Percentiles rank a stretch among this genome's conserved stretches.
Evolutionary conservation across 192 early-diverging fungal species (phyloP).

Genomic region (Gigaspora rosea): DNA sequence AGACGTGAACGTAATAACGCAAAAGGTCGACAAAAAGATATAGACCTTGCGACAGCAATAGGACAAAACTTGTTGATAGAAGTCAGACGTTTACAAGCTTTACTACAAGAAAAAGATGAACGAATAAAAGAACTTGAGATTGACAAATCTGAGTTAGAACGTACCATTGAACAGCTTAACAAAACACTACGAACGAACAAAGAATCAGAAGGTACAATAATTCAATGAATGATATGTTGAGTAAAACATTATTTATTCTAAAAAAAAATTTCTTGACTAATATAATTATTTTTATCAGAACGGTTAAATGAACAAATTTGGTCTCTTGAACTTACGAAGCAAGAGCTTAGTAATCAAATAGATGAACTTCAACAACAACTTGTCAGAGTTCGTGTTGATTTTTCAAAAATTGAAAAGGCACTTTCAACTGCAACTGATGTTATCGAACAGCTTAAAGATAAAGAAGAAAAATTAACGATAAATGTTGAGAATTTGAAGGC

Average conservation of each 20-base stretch:
- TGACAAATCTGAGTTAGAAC: slow-evolving; percentile 56
- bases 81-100: slow-evolving; percentile 45
- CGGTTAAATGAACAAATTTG: slow-evolving; percentile 57
- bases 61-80: slow-evolving; percentile 47
- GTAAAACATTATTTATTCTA: not conserved
- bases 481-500: slow-evolving; percentile 52
- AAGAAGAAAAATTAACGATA: slow-evolving; percentile 51
- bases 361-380: slow-evolving; percentile 50
- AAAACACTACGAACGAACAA: slow-evolving; percentile 56
- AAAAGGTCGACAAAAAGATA: slow-evolving; percentile 41
- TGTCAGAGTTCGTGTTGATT: slow-evolving; percentile 51
- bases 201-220: slow-evolving; percentile 56
- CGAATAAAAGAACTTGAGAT: slow-evolving; percentile 47
- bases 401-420: slow-evolving; percentile 55
- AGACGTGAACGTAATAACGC: slow-evolving; percentile 4
- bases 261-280: too few relatives aligned
- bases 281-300: slow-evolving; percentile 37
- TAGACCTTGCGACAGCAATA: slow-evolving; percentile 51
- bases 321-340: slow-evolving; percentile 55
- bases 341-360: slow-evolving; percentile 48
- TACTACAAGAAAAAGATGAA: slow-evolving; percentile 49
- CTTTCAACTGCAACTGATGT: slow-evolving; percentile 56
- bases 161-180: slow-evolving; percentile 48
- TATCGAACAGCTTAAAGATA: slow-evolving; percentile 57
- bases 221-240: not conserved